Evolutionary conservation across 805 yeast genomes (phyloP), one percentile per base, ranked within the genome.

Genomic region (Kodamaea kakaduensis): DNA sequence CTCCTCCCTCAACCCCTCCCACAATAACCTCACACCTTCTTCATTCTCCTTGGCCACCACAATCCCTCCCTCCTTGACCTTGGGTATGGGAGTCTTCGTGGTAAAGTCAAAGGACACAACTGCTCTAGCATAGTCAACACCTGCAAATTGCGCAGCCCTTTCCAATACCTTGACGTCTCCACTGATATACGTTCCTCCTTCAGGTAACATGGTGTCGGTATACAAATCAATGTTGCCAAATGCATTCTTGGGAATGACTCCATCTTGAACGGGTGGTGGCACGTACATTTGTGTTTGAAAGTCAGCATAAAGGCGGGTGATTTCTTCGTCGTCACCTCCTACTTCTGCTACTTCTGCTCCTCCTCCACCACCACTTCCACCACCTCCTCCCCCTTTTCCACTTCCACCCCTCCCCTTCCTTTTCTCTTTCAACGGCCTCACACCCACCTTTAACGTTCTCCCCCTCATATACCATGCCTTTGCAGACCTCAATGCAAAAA

Each of bases 391-490:
- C n/a, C n/a, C n/a, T n/a, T n/a, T n/a, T n/a, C n/a, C n/a, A n/a
- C n/a, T n/a, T 46, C 53, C 60, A 18, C 46, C 58, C 16, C 42
- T 45, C 7, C 46, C 50, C 20, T 64, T 62, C 40, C 56, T 62
- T 18, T 58, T 66, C 5, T 67, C 58, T 44, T 81, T 77, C 46
- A 79, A 50, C 0, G 93, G 82, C 43, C 77, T 77, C 23, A 68
- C 78, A 0, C 95, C 96, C 0, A 77, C 55, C 48, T 78, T 84
- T 23, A 93, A 56, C 0, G 78, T 69, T 14, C 96, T 61, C 0
- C 98, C 98, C 28, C 71, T 62, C 59, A 83, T 71, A 50, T 81
- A 85, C 97, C 97, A 93, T 1, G 84, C 87, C 47, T 77, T 79
- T 0, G 95, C 84, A 0, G 94, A 78, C 38, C 78, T 67, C 14